Evolutionary conservation across 805 yeast genomes (phyloP), one percentile per base, ranked within the genome.

Genomic region (Wickerhamiella kurtzmanii): DNA sequence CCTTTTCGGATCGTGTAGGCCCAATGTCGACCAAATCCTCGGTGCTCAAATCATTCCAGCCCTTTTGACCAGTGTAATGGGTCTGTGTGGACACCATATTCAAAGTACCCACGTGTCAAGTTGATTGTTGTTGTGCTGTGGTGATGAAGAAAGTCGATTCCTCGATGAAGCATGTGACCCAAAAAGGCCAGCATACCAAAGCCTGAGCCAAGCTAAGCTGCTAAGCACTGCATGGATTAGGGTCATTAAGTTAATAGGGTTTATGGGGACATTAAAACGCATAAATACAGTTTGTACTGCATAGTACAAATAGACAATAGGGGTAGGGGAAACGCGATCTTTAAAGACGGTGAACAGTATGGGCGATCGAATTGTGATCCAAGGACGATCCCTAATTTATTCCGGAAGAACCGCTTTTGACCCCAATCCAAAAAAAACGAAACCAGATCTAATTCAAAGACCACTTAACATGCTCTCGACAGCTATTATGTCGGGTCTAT

Each of bases 401-500:
- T n/a, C n/a, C n/a, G n/a, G n/a, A n/a, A n/a, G n/a, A n/a, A n/a
- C n/a, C n/a, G n/a, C n/a, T n/a, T n/a, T n/a, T n/a, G n/a, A n/a
- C n/a, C n/a, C n/a, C n/a, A n/a, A n/a, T n/a, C n/a, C n/a, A n/a
- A n/a, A n/a, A n/a, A n/a, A n/a, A n/a, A n/a, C n/a, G n/a, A n/a
- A n/a, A n/a, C n/a, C n/a, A n/a, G n/a, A 25, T 6, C 32, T 25
- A 25, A 25, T 18, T 21, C 8, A 22, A 15, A 43, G 17, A 13
- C 11, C 40, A 18, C 38, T 36, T 2, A 50, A 48, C 35, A n/a
- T 43, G 20, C 28, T 45, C 13, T 82, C 57, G 2, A 84, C 73
- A 41, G 72, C 72, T 52, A 77, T 84, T 19, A 80, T 71, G 0
- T 70, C 51, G 0, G 95, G 94, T 50, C 96, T 69, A 35, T 71